phyloP scores from a whole-genome alignment of 805 yeast genomes.

The Candida ortonii region DNA sequence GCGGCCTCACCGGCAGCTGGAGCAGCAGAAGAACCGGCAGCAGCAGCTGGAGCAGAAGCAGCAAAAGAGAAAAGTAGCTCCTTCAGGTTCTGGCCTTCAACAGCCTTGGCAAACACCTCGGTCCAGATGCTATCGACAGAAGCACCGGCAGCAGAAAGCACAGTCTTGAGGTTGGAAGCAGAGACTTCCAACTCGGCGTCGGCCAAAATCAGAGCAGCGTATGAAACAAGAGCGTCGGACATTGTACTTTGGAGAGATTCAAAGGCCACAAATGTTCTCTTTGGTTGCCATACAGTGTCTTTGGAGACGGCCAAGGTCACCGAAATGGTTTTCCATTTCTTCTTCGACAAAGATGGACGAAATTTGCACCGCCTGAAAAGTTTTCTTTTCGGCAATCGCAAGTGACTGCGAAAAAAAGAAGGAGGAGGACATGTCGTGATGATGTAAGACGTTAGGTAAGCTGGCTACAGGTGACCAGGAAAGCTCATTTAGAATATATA shows the following conservation, averaged over 20 bases:
- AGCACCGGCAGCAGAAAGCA: constrained; percentile 81
- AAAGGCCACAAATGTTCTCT: too few relatives aligned
- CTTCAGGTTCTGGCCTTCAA: constrained; percentile 79
- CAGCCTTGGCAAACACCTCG: constrained; percentile 84
- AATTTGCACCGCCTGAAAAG: constrained; percentile 1
- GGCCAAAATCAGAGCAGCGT: constrained; percentile 98
- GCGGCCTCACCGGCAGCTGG: constrained; percentile 61
- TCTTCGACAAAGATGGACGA: background rate
- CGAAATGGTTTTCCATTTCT: background rate
- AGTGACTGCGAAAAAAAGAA: constrained; percentile 3
- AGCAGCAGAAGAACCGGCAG: constrained; percentile 63
- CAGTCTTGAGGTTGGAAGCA: constrained; percentile 74
- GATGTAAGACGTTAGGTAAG: too few relatives aligned
- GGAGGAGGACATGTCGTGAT: background rate
- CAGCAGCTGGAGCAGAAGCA: constrained; percentile 75
- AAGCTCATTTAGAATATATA: background rate
- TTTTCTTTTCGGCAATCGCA: background rate
- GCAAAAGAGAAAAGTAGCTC: constrained; percentile 59
- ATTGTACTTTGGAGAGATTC: too few relatives aligned
- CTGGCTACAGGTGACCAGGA: background rate
- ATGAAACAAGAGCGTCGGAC: constrained; percentile 94
- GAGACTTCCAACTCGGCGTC: constrained; percentile 92
- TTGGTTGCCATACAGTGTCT: too few relatives aligned
- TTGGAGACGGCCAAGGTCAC: too few relatives aligned
- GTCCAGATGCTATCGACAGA: constrained; percentile 82